Conservation (phyloP, 106 monocot species). For the Allium cepa region DNA sequence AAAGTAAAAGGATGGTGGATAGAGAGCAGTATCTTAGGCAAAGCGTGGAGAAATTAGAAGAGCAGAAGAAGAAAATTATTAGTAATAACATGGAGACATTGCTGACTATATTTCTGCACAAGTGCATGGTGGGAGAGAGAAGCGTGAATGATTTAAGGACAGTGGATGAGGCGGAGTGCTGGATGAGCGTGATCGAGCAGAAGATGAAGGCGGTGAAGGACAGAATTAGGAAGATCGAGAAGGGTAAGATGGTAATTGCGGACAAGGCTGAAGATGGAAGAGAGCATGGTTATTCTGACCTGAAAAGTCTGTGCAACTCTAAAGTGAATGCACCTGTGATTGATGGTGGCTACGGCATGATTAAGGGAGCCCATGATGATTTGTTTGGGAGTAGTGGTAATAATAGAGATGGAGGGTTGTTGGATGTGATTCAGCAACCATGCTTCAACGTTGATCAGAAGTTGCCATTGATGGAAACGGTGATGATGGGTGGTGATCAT, state of each 20-base stretch:
- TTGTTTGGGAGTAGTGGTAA: no score
- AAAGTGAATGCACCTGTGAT: no score
- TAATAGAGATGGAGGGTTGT: no score
- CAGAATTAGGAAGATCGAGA: neutral
- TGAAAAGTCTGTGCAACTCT: no score
- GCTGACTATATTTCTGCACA: neutral
- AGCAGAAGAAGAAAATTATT: neutral
- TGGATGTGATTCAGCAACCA: no score
- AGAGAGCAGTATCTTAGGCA: neutral
- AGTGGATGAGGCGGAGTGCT: neutral
- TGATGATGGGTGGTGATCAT: no score
- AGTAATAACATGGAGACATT: neutral
- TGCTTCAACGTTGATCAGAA: no score
- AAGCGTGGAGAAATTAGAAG: neutral
- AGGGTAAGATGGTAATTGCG: neutral
- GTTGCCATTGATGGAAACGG: no score
- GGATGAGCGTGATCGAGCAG: neutral
- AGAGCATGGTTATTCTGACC: no score
- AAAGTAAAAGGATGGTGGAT: conserved; percentile 2
- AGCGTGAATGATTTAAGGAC: neutral
- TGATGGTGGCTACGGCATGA: no score
- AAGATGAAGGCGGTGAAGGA: neutral
- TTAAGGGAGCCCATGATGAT: no score
- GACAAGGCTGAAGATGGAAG: no score
- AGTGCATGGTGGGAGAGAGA: neutral